phyloP scores from a whole-genome alignment of 2,329 filamentous ascomycete species.

The Alternaria infectoria region DNA sequence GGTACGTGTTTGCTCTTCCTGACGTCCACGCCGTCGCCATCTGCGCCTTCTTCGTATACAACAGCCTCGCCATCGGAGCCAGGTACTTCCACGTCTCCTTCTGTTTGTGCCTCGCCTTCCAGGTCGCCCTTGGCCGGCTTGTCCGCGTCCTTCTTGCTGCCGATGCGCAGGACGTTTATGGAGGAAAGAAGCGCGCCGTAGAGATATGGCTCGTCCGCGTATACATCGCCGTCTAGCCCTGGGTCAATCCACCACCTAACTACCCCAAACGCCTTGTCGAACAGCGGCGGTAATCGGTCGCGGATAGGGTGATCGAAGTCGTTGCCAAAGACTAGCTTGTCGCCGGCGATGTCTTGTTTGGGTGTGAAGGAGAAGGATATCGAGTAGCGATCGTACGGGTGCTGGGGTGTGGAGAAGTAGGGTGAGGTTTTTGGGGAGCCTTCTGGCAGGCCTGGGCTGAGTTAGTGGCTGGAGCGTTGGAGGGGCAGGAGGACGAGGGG shows the following conservation, averaged over 20 bases:
- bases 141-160: constrained; percentile 45
- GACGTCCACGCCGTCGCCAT: constrained; percentile 52
- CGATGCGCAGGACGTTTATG: constrained; percentile 78
- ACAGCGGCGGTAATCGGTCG: constrained; percentile 83
- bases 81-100: constrained; percentile 56
- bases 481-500: background rate
- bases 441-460: constrained; percentile 70
- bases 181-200: constrained; percentile 82
- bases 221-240: constrained; percentile 85
- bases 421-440: constrained; percentile 71
- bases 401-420: constrained; percentile 77
- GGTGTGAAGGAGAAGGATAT: constrained; percentile 80
- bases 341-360: constrained; percentile 68
- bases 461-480: background rate
- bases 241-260: constrained; percentile 93
- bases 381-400: constrained; percentile 81
- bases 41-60: constrained; percentile 60
- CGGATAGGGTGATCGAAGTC: constrained; percentile 93
- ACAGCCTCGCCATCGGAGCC: constrained; percentile 52
- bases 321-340: constrained; percentile 88
- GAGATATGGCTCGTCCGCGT: constrained; percentile 83
- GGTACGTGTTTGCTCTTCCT: constrained; percentile 52
- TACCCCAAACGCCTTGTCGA: constrained; percentile 81
- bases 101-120: constrained; percentile 52
- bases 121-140: constrained; percentile 39